Evolutionary conservation across 2,329 filamentous ascomycete genomes (phyloP), one percentile per base, ranked within the genome.

Genomic region (Fusarium sp.): DNA sequence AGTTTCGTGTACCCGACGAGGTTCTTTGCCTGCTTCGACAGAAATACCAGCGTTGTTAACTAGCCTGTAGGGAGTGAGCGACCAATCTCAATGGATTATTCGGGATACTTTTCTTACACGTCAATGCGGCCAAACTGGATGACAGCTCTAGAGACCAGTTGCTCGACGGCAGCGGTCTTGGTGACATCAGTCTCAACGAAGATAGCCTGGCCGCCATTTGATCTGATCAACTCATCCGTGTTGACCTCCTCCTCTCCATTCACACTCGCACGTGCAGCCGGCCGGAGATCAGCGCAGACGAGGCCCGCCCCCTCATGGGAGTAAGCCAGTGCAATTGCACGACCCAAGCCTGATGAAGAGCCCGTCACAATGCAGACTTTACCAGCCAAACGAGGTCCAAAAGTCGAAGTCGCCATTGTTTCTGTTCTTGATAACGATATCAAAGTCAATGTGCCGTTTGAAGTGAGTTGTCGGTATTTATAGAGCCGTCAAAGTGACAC

Each of bases 161-260:
- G 71, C 60, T 85, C 81, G 14, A 87, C 79, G 0, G 84, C 79
- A 3, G 56, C 59, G 0, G 79, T 79, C 12, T 81, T 75, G 14
- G 81, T 83, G 6, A 87, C 85, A 65, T 88, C 84, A 0, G 82
- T 81, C 61, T 82, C 79, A 1, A 87, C 78, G 60, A 87, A 88
- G 0, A 86, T 81, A 4, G 82, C 81, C 4, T 76, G 68, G 0
- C 82, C 83, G 1, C 82, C 82, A 1, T 77, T 70, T 9, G 76
- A 60, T 4, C 55, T 67, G 34, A 87, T 84, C 7, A 83, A 38
- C 8, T 85, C 82, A 57, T 74, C 13, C 10, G 69, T 14, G 78
- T 80, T 57, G 78, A 75, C 14, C 72, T 81, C 48, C 1, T 73
- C 76, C 5, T 85, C 78, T 2, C 67, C 77, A 7, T 75, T 66